phyloP scores from a whole-genome alignment of 1,284 basidiomycete genomes.

The Pascua guehoae region DNA sequence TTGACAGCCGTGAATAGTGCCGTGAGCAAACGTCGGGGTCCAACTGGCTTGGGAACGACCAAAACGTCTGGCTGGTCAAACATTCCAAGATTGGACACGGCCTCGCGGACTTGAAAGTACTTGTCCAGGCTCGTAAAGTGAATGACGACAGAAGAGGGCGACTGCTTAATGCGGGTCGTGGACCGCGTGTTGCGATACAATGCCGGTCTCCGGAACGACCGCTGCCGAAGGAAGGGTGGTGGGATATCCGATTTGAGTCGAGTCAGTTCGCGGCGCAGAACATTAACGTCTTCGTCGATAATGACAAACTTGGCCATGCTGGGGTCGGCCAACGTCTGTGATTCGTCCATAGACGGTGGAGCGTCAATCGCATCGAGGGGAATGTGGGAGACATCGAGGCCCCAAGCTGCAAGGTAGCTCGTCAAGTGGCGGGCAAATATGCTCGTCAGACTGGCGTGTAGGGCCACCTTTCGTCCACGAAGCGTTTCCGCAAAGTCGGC shows the following conservation, averaged over 20 bases:
- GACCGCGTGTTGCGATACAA: constrained; percentile 57
- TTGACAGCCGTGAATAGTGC: constrained; percentile 80
- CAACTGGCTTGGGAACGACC: constrained; percentile 91
- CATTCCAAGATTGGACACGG: constrained; percentile 57
- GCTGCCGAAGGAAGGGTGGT: constrained; percentile 1
- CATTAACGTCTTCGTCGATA: constrained; percentile 80
- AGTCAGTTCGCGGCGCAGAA: constrained; percentile 66
- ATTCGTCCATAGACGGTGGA: constrained; percentile 8
- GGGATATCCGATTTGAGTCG: constrained; percentile 62
- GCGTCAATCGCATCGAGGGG: constrained; percentile 54
- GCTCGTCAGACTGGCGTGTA: constrained; percentile 76
- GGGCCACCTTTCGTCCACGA: constrained; percentile 70
- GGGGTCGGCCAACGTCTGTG: not conserved
- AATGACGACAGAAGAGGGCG: constrained; percentile 58
- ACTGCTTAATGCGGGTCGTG: constrained; percentile 54
- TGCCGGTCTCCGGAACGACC: constrained; percentile 9
- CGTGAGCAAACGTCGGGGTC: constrained; percentile 82
- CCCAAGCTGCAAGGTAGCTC: constrained; percentile 88
- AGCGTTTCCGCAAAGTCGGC: constrained; percentile 72
- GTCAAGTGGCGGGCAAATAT: constrained; percentile 86
- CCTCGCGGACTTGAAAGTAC: constrained; percentile 79
- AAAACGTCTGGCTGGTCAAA: constrained; percentile 70
- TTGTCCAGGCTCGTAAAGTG: constrained; percentile 87
- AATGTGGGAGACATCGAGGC: constrained; percentile 81
- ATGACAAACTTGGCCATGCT: constrained; percentile 59